Evolutionary conservation across 164 flowering plant species (phyloP), one percentile per base, ranked within the genome.

Genomic region (Vitis rotundifolia): DNA sequence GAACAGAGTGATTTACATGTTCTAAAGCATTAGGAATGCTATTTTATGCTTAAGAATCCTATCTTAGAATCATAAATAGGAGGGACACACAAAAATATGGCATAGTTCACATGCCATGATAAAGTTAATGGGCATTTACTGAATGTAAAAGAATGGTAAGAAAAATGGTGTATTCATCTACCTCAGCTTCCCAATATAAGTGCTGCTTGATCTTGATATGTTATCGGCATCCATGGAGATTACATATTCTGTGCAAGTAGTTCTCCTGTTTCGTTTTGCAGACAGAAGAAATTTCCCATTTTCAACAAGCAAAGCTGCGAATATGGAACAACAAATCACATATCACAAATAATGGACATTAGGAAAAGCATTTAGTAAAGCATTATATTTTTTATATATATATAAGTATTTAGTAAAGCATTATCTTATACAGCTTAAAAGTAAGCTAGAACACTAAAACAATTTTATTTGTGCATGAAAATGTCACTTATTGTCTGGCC

Each of bases 211-310:
- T 85, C 91, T 83, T 49, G 97, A 89, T 67, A 91, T 88, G 80
- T 86, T 87, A 26, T 85, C 94, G 8, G 97, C 93, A 76, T 88
- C 83, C 91, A 91, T 89, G 52, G 97, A 89, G 71, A 93, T 93
- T 14, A 91, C 86, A 78, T 93, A 93, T 71, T 91, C 95, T 1
- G 95, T 89, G 83, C 85, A 86, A 49, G 98, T 91, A 66, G 98
- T 89, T 81, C 97, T 80, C 67, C 97, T 78, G 14, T 85, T 88
- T 66, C 97, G 84, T 74, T 89, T 91, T n/a, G 98, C 98, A 66
- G 98, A 91, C 54, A 93, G 95, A 78, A 91, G 98, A 68, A 93
- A 93, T 71, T 93, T 93, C 56, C 98, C 98, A 79, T 87, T 93
- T 75, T 93, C 98, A 71, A 89, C 94, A 31, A 90, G 87, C 85